Evolutionary conservation across 1,139 yeast species (phyloP), one percentile per base, ranked within the genome.

Genomic region (Taiozyma sp.): DNA sequence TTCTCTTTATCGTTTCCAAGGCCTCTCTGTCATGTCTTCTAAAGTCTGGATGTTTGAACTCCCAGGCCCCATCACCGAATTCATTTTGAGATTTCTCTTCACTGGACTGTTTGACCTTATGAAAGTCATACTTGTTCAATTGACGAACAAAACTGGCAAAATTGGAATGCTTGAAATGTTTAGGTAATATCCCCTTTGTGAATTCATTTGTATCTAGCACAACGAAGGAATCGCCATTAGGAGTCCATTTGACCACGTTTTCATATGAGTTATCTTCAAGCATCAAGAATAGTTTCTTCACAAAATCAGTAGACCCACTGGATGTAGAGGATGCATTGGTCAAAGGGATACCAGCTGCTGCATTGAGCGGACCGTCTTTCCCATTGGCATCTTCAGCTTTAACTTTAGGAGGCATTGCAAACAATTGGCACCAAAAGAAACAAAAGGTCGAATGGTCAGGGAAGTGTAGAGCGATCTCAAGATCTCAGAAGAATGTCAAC

Each of bases 81-180:
- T 80, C 79, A 46, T 72, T 72, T 55, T 71, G 74, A 53, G 75
- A 75, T 51, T 80, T 83, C 60, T 82, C 73, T 67, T 70, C 76
- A 40, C 69, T 71, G 30, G 75, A 70, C 53, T 67, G 61, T 54
- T 72, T 72, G 28, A 93, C 96, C 70, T 93, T 93, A 71, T 93
- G 98, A 78, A 96, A 93, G 62, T 95, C 99, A 65, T 93, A 93
- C 75, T 93, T 92, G 74, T 93, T 93, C 61, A 93, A 74, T 66
- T 92, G 98, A 54, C 98, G 80, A 9, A 92, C 98, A 73, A 93
- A 93, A 59, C 93, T 83, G 42, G 98, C 95, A 70, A 90, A 92
- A 70, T 93, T 93, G 53, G 91, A 83, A 70, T 93, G 98, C 64
- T 92, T 92, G 73, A 93, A 93, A 69, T 91, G 96, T 53, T 84